Conservation (phyloP, 192 early-diverging fungal genomes). For the Gryganskiella cystojenkinii region DNA sequence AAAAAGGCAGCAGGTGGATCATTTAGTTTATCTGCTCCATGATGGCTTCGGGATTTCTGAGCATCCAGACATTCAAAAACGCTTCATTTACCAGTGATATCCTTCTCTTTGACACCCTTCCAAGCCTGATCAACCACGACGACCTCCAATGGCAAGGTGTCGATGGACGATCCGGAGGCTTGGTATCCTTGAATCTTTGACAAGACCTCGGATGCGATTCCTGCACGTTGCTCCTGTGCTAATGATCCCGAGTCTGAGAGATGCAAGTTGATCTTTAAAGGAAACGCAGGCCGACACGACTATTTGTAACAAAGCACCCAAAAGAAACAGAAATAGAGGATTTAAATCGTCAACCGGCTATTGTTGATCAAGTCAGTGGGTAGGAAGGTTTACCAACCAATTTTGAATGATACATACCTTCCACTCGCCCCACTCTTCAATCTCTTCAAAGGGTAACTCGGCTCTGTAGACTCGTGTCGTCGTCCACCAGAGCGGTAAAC, state of each 20-base stretch:
- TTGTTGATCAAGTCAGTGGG: background rate
- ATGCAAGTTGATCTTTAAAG: too few species aligned
- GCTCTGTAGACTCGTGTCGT: slow-evolving; percentile 86
- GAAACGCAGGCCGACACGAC: too few species aligned
- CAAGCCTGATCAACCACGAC: slow-evolving; percentile 5
- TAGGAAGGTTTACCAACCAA: background rate
- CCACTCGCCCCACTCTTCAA: slow-evolving; percentile 64
- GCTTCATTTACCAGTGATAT: slow-evolving; percentile 13
- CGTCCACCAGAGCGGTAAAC: slow-evolving; percentile 83
- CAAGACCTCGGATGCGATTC: background rate
- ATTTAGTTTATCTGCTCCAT: background rate
- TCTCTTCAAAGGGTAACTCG: slow-evolving; percentile 70
- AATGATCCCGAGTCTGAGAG: background rate
- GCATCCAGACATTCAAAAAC: too few species aligned
- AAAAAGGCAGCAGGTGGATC: background rate
- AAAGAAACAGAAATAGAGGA: background rate
- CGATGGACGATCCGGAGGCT: background rate
- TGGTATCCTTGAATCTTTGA: background rate
- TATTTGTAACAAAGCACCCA: too few species aligned
- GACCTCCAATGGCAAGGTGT: background rate
- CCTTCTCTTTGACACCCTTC: slow-evolving; percentile 10
- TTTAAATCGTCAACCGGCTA: background rate
- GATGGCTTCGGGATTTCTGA: background rate
- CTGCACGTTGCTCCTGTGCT: background rate
- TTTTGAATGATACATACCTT: slow-evolving; percentile 36